Base-by-base conservation (phyloP, 352 stramenopile genomes). In the Aphanomyces astaci region DNA sequence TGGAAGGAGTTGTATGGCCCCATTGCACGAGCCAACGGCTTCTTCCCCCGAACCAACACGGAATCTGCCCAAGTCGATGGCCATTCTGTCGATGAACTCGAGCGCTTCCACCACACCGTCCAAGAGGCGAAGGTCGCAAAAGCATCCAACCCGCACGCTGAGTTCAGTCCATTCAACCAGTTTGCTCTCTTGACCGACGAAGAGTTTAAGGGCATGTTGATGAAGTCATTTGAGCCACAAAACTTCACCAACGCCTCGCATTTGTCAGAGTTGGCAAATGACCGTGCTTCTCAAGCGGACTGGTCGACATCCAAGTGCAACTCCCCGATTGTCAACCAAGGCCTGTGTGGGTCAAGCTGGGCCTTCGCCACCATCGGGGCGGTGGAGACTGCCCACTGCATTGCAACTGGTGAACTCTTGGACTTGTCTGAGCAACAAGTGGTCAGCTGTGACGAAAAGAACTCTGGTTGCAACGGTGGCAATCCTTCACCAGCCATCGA, bases 351-450 rank as follows among this genome's bases (percentile, higher is more conserved):
- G n/a, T 97, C 90, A 33, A 99, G 96, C 81, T 99, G 96, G 94
- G 92, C 94, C 3, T 99, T 99, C 78, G 97, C 93, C 2, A 93
- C 97, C 4, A 98, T 96, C 5, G 97, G 97, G 27, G 87, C 95
- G 0, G 94, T 99, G 48, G 97, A 99, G 79, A 96, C 95, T 22
- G 94, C 92, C 19, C 80, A 97, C 64, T 98, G 94, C 64, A 82
- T 99, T 25, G 78, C 96, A 15, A 97, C 76, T 39, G 88, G 89
- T 32, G 86, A 92, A 66, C 84, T 99, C 3, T 63, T 89, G 1
- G 88, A 79, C 54, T 78, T 99, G n/a, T 98, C 92, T 36, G 97
- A 99, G 77, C 97, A 99, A 77, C 84, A 99, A 70, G 88, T 99
- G 24, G 86, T 99, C 46, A 94, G 98, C 81, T 99, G 97, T 70